Evolutionary conservation across 2,329 filamentous ascomycete species (phyloP), one percentile per base, ranked within the genome.

Genomic region (Cladosporium sp.): DNA sequence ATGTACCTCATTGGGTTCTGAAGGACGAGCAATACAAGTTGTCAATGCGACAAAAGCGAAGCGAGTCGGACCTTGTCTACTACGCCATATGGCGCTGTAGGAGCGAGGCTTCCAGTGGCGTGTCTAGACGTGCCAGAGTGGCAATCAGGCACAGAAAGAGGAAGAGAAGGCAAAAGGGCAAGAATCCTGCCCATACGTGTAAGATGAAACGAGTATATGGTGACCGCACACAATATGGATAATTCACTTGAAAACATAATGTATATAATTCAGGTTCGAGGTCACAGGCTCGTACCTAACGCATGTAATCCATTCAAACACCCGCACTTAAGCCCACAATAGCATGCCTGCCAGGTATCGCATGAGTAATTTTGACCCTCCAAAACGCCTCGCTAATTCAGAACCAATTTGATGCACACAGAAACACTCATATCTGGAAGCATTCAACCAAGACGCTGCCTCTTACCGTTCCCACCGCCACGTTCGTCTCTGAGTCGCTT

Each of bases 401-500:
- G 28, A n/a, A 29, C 31, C 55, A 64, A 33, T n/a, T 35, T 16
- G 12, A 31, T 52, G 56, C 59, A 50, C 53, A 64, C 49, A 50
- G 57, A 49, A 64, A 66, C 63, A 67, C 65, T 57, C 53, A 26
- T n/a, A 5, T 16, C 31, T 14, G 4, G 21, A 58, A 66, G 68
- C 68, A 55, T 66, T 67, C 60, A 73, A 16, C 66, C 69, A 35
- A 73, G 53, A 35, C 69, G 66, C 55, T 68, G 70, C 62, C 70
- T 70, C 64, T 75, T 75, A 5, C 66, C 64, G 7, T 72, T 69
- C 37, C 71, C 67, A 21, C 57, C 64, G 31, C 70, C 68, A 21
- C 69, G 68, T 44, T 74, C 70, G 16, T 78, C 76, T 4, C 71
- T 71, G 33, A 75, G 67, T 33, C 78, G 74, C 58, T 78, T 79